phyloP scores from a whole-genome alignment of 2,329 filamentous ascomycete genomes.

The Colletotrichum sojae region DNA sequence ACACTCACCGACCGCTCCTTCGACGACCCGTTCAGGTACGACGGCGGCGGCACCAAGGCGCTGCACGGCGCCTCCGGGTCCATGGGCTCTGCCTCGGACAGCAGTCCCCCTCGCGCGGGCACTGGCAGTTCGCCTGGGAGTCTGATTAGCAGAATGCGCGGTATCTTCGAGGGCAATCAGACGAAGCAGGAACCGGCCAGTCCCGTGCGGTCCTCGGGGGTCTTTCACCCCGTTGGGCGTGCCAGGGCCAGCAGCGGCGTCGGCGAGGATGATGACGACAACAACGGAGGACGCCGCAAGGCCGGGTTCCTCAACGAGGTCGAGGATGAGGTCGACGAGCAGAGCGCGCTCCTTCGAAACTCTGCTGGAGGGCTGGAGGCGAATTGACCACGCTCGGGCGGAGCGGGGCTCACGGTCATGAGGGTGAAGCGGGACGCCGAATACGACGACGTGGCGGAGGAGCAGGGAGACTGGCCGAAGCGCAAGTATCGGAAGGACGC shows the following conservation, averaged over 20 bases:
- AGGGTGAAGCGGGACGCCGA: slow-evolving; percentile 35
- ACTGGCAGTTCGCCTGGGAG: slow-evolving; percentile 44
- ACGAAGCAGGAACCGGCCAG: slow-evolving; percentile 36
- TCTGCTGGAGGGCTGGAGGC: slow-evolving; percentile 37
- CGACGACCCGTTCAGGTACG: slow-evolving; percentile 47
- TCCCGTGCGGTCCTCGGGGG: slow-evolving; percentile 45
- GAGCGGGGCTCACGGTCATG: slow-evolving; percentile 37
- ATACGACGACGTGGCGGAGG: slow-evolving; percentile 38
- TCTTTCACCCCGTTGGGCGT: slow-evolving; percentile 41
- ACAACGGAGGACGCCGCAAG: slow-evolving; percentile 29
- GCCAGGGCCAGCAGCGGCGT: slow-evolving; percentile 36
- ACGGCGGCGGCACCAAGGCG: slow-evolving; percentile 33
- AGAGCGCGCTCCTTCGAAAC: slow-evolving; percentile 48
- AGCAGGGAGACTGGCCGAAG: slow-evolving; percentile 3
- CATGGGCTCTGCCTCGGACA: slow-evolving; percentile 20
- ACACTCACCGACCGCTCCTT: slow-evolving; percentile 44
- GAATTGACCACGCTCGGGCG: slow-evolving; percentile 58
- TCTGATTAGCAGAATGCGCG: slow-evolving; percentile 58
- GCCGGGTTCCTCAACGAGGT: slow-evolving; percentile 41
- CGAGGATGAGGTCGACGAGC: slow-evolving; percentile 46
- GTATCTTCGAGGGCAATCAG: slow-evolving; percentile 53
- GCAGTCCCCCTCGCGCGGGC: slow-evolving; percentile 20
- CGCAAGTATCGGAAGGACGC: slow-evolving; percentile 27
- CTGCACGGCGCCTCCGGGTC: slow-evolving; percentile 15
- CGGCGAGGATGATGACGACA: slow-evolving; percentile 41